phyloP scores from a whole-genome alignment of 164 flowering plant species.

The Macadamia tetraphylla region DNA sequence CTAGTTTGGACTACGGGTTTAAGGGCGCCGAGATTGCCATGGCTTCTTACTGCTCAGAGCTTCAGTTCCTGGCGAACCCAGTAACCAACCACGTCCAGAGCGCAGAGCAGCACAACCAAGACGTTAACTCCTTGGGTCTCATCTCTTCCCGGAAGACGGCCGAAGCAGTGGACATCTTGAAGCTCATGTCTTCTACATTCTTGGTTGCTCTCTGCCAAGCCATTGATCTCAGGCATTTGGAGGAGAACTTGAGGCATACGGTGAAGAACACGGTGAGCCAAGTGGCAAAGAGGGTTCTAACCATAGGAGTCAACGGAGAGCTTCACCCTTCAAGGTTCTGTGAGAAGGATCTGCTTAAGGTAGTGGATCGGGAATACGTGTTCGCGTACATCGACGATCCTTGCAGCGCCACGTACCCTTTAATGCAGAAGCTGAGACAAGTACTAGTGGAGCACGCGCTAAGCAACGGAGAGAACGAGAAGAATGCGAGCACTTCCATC shows the following conservation, averaged over 20 bases:
- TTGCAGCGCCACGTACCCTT: constrained; percentile 27
- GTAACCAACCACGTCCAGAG: constrained; percentile 43
- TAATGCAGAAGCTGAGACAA: constrained; percentile 42
- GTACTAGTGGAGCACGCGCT: constrained; percentile 40
- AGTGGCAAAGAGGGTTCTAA: constrained; percentile 27
- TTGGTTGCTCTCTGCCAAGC: constrained; percentile 48
- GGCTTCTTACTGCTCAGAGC: constrained; percentile 44
- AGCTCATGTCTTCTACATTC: constrained; percentile 46
- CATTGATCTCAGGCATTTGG: constrained; percentile 41
- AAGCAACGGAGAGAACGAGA: constrained; percentile 19
- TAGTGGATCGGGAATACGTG: constrained; percentile 31
- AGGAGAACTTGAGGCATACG: constrained; percentile 36
- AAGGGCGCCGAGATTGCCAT: constrained; percentile 46
- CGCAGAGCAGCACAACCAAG: constrained; percentile 42
- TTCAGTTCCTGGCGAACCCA: constrained; percentile 36
- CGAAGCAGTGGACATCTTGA: constrained; percentile 41
- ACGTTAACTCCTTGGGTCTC: constrained; percentile 44
- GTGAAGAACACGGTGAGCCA: constrained; percentile 39
- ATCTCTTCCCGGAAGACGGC: constrained; percentile 44
- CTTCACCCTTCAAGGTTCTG: constrained; percentile 38
- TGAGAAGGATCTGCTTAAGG: constrained; percentile 40
- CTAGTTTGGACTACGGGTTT: constrained; percentile 43
- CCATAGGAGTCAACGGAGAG: constrained; percentile 29
- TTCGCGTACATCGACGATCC: constrained; percentile 46
- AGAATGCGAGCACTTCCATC: constrained; percentile 21